Evolutionary conservation across 2,329 filamentous ascomycete species (phyloP).

Genomic region (Botrytis paeoniae): DNA sequence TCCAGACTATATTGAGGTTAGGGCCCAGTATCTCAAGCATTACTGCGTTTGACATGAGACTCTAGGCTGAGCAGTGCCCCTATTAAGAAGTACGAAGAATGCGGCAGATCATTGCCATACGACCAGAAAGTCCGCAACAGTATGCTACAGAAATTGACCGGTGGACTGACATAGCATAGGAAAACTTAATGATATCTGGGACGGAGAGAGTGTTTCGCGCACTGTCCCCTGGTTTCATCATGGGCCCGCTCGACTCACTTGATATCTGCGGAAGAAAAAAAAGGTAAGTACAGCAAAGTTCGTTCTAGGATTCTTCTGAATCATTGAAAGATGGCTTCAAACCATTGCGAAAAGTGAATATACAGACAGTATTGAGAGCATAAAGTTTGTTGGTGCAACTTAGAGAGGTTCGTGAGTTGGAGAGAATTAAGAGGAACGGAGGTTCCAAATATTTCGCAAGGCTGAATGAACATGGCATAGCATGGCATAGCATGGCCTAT

Average conservation of each 20-base stretch:
- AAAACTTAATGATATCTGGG: slow-evolving; percentile 16
- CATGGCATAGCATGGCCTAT: not conserved
- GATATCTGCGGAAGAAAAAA: not conserved
- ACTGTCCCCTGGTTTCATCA: slow-evolving; percentile 18
- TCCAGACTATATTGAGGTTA: slow-evolving; percentile 8
- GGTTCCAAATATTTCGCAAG: not conserved
- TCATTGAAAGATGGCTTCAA: not conserved
- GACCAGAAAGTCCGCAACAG: not conserved
- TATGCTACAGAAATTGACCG: not conserved
- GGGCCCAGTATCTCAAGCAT: slow-evolving; percentile 10
- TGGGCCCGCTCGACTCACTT: slow-evolving; percentile 9
- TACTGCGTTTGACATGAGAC: slow-evolving; percentile 16
- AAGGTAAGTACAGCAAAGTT: not conserved
- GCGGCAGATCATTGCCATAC: not conserved
- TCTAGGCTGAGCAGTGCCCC: slow-evolving; percentile 2
- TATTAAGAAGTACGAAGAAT: not conserved
- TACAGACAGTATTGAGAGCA: not conserved
- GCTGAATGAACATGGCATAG: slow-evolving; percentile 1
- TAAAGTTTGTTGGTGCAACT: not conserved
- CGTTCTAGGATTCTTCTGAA: not conserved
- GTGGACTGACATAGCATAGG: slow-evolving; percentile 1
- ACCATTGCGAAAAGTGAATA: not conserved
- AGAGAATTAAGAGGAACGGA: not conserved
- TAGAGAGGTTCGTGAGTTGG: not conserved
- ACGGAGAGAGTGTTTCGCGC: slow-evolving; percentile 17